Conservation (phyloP, 169 alveolate species). For the Besnoitia besnoiti region DNA sequence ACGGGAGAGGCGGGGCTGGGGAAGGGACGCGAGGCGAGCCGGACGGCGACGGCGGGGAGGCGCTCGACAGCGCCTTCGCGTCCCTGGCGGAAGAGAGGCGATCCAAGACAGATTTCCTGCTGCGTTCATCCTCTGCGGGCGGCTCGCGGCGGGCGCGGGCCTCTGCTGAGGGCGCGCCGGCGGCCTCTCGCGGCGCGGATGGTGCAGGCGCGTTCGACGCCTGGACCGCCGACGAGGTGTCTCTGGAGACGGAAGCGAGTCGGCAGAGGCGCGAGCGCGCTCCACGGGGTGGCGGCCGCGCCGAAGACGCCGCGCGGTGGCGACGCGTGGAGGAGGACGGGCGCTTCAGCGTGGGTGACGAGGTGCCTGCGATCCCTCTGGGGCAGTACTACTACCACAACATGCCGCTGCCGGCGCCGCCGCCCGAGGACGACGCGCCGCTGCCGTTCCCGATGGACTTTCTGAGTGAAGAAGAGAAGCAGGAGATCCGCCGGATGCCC, state of each 20-base stretch:
- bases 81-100: too few species aligned
- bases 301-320: not conserved
- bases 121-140: not conserved
- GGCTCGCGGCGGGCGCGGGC: not conserved
- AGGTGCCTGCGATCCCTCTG: not conserved
- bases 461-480: slow-evolving; percentile 1
- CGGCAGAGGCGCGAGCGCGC: not conserved
- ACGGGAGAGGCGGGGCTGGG: too few species aligned
- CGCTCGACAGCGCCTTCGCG: too few species aligned
- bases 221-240: not conserved
- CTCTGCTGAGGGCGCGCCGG: not conserved
- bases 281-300: not conserved
- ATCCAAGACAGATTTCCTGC: not conserved
- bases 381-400: not conserved
- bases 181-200: not conserved
- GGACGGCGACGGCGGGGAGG: too few species aligned
- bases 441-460: slow-evolving; percentile 26
- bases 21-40: too few species aligned
- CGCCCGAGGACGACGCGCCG: not conserved
- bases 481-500: slow-evolving; percentile 12
- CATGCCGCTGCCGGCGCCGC: not conserved
- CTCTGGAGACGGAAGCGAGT: not conserved
- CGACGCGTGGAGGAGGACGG: not conserved
- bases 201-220: too few species aligned
- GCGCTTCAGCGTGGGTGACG: not conserved